Base-by-base conservation (phyloP, 1,284 basidiomycete species). In the Pyrrhoderma noxium region DNA sequence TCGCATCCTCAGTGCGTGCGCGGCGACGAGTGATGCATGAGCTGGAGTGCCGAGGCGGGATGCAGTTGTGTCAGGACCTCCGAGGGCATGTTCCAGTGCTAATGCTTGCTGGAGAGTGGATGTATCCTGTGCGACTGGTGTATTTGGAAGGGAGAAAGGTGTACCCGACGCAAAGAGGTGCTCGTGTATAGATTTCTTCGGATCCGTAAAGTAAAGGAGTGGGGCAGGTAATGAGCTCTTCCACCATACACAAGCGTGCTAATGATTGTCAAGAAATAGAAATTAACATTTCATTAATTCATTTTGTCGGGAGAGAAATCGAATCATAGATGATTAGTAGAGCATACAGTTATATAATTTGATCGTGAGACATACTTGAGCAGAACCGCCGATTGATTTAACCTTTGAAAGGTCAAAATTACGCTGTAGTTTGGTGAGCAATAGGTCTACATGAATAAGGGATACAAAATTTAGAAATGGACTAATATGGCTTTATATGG, bases 231-330 rank as follows among this genome's bases (percentile, higher is more conserved):
- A 49, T 18, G 78, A 80, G 2, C 80, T 80, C 66, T 86, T 86
- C 84, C 85, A 89, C 83, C 84, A 89, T 27, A 89, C 86, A 21
- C 88, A 69, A 2, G 85, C 84, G 62, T 85, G 81, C 79, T 88
- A 54, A n/a, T 51, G 35, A 55, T 54, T n/a, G n/a, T 50, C 36
- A 23, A 22, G 34, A 47, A 18, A 39, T 8, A 25, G 22, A 35
- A 47, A 38, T 7, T 37, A 40, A 16, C 8, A 48, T 41, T 16
- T n/a, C 43, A 47, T 14, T 25, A 3, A 45, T n/a, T 19, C 39
- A n/a, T 43, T 21, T 5, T 14, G 38, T 40, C 8, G 19, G 27
- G 11, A 31, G 14, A 40, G n/a, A 7, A 22, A 14, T 40, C 8
- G 21, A 5, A 40, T 40, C 16, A 34, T 36, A 2, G n/a, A 35